These are phyloP conservation scores for Fagopyrum homotropicum DNA, from an alignment of 148 eudicot genomes.

Conservation along the genomic window DNA sequence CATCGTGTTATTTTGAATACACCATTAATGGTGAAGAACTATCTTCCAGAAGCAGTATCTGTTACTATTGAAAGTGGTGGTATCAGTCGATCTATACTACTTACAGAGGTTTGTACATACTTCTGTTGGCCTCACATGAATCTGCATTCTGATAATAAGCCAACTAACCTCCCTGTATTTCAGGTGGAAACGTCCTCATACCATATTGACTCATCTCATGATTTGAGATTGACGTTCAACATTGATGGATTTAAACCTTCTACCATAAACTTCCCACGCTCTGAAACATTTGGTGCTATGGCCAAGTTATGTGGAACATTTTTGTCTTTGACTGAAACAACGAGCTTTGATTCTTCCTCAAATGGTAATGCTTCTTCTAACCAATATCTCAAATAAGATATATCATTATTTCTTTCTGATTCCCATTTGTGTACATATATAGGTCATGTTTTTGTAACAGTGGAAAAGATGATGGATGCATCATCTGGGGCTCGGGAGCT, in stretches of 20 bases:
- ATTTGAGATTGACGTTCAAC: conserved; percentile 52
- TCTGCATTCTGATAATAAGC: background rate
- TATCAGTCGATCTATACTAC: conserved; percentile 39
- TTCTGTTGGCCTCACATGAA: background rate
- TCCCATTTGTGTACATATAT: background rate
- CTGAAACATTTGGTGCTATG: conserved; percentile 61
- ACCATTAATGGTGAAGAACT: conserved; percentile 72
- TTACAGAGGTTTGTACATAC: conserved; percentile 52
- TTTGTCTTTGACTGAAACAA: conserved; percentile 60
- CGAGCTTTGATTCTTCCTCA: conserved; percentile 42
- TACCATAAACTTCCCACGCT: conserved; percentile 65
- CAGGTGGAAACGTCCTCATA: conserved; percentile 85
- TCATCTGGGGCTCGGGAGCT: conserved; percentile 89
- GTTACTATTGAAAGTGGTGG: conserved; percentile 77
- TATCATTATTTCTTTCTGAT: background rate
- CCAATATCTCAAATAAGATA: background rate
- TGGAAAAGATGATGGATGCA: conserved; percentile 82
- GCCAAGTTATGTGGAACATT: conserved; percentile 73
- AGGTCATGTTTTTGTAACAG: conserved; percentile 63
- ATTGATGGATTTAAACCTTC: conserved; percentile 66
- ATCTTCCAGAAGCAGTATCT: conserved; percentile 63
- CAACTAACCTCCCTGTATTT: conserved; percentile 12
- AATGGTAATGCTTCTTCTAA: conserved; percentile 36
- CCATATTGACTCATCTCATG: conserved; percentile 92
- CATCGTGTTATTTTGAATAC: conserved; percentile 60